A percentile compares a stretch with the other conserved stretches of the same genome.
Evolutionary conservation across 768 basidiomycete genomes (phyloP).

Genomic region (Lactarius quietus): DNA sequence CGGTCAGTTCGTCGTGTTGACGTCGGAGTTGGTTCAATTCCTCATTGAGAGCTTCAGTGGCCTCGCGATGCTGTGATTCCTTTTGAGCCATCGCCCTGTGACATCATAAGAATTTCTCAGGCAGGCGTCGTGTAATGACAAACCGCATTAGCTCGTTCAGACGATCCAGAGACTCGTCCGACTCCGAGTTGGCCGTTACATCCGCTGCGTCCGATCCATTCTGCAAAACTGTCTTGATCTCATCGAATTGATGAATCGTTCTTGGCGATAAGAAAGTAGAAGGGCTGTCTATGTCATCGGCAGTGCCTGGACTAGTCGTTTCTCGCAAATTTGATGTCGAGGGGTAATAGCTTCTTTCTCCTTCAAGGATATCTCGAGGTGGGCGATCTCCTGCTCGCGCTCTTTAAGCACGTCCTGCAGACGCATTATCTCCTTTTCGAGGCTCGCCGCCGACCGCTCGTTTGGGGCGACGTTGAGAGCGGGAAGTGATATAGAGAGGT

Average conservation of each 20-base stretch:
- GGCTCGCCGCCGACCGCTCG: slow-evolving; percentile 77
- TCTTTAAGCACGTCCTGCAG: slow-evolving; percentile 89
- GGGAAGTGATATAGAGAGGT: slow-evolving; percentile 56
- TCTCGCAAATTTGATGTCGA: slow-evolving; percentile 4
- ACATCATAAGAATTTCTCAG: slow-evolving; percentile 19
- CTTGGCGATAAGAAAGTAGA: slow-evolving; percentile 56
- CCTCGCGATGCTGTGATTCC: slow-evolving; percentile 83
- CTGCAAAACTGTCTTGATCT: slow-evolving; percentile 65
- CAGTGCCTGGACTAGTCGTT: slow-evolving; percentile 1
- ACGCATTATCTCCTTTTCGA: slow-evolving; percentile 95
- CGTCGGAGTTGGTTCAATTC: slow-evolving; percentile 68
- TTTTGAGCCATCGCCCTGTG: slow-evolving; percentile 95
- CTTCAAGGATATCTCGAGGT: slow-evolving; percentile 57
- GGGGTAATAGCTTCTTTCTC: slow-evolving; percentile 32
- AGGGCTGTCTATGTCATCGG: slow-evolving; percentile 19
- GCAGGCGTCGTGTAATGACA: slow-evolving; percentile 32
- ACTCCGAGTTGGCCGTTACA: slow-evolving; percentile 40
- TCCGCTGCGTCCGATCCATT: slow-evolving; percentile 34
- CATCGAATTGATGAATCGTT: slow-evolving; percentile 70
- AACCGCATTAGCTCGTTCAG: slow-evolving; percentile 93
- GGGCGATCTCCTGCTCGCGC: slow-evolving; percentile 84
- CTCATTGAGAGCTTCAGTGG: slow-evolving; percentile 65
- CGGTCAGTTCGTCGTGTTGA: slow-evolving; percentile 77
- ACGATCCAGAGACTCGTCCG: slow-evolving; percentile 70
- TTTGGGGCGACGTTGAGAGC: slow-evolving; percentile 37